These are phyloP conservation scores for Fistulinella staudtii DNA, from an alignment of 1,284 basidiomycete genomes.

Conservation along the genomic window DNA sequence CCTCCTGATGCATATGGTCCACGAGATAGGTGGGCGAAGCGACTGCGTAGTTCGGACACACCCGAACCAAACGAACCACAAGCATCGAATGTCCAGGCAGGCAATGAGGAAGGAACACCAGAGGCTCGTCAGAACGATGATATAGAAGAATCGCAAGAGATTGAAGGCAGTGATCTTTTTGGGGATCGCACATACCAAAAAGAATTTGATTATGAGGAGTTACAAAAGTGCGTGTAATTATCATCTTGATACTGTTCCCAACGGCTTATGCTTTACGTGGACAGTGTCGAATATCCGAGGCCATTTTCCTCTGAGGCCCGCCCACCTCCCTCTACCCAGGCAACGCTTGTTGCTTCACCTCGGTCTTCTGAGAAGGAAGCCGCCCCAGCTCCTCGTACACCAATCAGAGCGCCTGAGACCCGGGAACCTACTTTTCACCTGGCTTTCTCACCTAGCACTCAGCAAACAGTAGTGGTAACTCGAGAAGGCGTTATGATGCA, in stretches of 20 bases:
- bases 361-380: conserved; percentile 2
- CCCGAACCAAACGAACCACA: background rate
- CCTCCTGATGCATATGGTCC: conserved; percentile 5
- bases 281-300: conserved; percentile 4
- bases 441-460: conserved; percentile 7
- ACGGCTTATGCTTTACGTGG: background rate
- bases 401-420: background rate
- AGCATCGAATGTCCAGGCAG: background rate
- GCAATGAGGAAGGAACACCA: background rate
- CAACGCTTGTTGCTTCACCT: conserved; percentile 25
- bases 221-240: conserved; percentile 13
- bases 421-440: background rate
- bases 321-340: conserved; percentile 18
- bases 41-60: conserved; percentile 8
- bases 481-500: conserved; percentile 4
- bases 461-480: conserved; percentile 5
- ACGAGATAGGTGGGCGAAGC: conserved; percentile 11
- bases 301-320: conserved; percentile 3
- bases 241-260: background rate
- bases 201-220: background rate
- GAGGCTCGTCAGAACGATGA: background rate
- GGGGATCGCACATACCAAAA: conserved; percentile 14
- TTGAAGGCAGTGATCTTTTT: conserved; percentile 24
- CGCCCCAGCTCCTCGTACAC: background rate
- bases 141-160: conserved; percentile 4